Conservation (phyloP, 768 basidiomycete genomes). For the Auriscalpium microsporum region DNA sequence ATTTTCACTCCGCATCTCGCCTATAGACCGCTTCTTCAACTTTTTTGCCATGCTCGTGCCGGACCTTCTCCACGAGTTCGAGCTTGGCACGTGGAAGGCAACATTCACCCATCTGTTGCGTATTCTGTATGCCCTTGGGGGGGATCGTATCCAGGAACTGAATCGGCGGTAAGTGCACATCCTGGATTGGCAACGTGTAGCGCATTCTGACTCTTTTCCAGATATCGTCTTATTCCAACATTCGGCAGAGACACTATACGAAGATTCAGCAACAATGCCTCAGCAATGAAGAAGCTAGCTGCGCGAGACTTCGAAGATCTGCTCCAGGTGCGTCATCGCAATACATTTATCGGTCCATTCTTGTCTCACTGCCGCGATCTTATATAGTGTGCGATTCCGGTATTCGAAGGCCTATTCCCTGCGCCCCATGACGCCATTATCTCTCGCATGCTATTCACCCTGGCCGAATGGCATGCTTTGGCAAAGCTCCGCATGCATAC, state of each 20-base stretch:
- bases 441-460: no score
- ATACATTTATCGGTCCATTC: no score
- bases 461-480: no score
- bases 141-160: constrained; percentile 13
- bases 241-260: constrained; percentile 20
- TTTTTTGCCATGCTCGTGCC: constrained; percentile 15
- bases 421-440: no score
- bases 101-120: constrained; percentile 30
- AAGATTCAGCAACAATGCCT: constrained; percentile 14
- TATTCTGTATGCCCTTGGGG: constrained; percentile 19
- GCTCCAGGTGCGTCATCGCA: no score
- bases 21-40: constrained; percentile 14
- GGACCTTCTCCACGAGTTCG: no score
- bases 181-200: neutral
- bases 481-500: no score
- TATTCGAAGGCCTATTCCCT: no score
- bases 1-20: constrained; percentile 20
- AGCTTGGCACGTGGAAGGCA: no score
- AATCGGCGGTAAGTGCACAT: constrained; percentile 17
- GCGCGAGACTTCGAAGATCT: no score
- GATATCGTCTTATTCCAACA: constrained; percentile 16
- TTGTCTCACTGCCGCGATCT: no score
- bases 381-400: no score
- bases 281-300: constrained; percentile 21
- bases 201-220: neutral